Base-by-base conservation (phyloP, 2,329 filamentous ascomycete genomes). In the Fusarium torulosum region DNA sequence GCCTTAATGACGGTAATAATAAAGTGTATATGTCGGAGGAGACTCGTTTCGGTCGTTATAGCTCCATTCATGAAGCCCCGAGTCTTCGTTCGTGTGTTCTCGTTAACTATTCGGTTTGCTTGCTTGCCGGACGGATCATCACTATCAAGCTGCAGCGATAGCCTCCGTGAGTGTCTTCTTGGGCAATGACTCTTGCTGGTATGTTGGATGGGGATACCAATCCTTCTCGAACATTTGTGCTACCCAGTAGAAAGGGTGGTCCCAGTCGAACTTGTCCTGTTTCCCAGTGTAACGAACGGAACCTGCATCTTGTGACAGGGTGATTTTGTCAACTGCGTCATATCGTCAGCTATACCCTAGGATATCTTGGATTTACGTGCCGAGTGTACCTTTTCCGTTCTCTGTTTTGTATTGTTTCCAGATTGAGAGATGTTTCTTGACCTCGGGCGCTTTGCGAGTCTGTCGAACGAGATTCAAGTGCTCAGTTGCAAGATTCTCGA, bases 181-280 rank as follows among this genome's bases (percentile, higher is more conserved):
- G 4, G 71, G 58, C 4, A 69, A 2, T 19, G 15, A 38, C 46
- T 77, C 75, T 13, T 70, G 58, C 37, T 72, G 63, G 49, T 78
- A 78, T 1, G 74, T 78, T 1, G 70, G 63, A 56, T 75, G 75
- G 7, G 79, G 72, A 7, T 55, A 51, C 83, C 83, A 85, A 6
- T 75, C 62, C 3, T 76, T 70, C 47, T 81, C 78, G 42, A 83
- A 83, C 75, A 85, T 81, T 53, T 83, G 81, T 9, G 80, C 78
- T 11, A 82, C 75, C 73, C 83, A 84, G 63, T 80, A 82, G 2
- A 81, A 70, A 8, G 82, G 77, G 19, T 82, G 72, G 19, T 84
- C 81, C 77, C 77, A 79, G 41, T 75, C 70, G 33, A 69, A 72
- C 20, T 65, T 60, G 14, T 62, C 52, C 57, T 77, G 76, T 3